Evolutionary conservation across 116 monocot species (phyloP).

Genomic region (Phalaenopsis hybrid): DNA sequence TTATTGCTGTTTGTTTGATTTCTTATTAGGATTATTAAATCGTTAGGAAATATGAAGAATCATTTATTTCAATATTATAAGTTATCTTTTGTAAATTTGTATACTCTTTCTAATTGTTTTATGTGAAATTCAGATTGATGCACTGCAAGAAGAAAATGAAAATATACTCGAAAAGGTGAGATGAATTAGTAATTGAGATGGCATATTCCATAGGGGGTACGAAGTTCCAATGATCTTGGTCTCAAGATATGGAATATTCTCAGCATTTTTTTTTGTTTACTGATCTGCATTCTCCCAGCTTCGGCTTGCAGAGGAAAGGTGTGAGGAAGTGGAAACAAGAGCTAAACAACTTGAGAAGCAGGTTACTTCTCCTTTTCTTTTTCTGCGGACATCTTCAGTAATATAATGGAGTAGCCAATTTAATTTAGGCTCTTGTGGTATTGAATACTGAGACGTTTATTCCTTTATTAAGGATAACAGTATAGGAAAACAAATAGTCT

Average conservation of each 20-base stretch:
- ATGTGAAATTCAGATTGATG: slow-evolving; percentile 35
- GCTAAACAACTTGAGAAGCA: slow-evolving; percentile 38
- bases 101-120: background rate
- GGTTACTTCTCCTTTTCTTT: slow-evolving; percentile 16
- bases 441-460: background rate
- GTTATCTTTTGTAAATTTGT: background rate
- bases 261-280: background rate
- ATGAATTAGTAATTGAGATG: slow-evolving; percentile 8
- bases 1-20: background rate
- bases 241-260: background rate
- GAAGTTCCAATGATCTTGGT: background rate
- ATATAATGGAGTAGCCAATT: background rate
- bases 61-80: background rate
- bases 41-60: background rate
- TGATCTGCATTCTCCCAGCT: slow-evolving; percentile 27
- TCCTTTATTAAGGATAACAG: background rate
- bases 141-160: slow-evolving; percentile 47
- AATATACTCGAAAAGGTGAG: slow-evolving; percentile 46
- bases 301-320: slow-evolving; percentile 49
- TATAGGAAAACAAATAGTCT: background rate
- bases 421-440: background rate
- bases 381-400: background rate
- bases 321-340: slow-evolving; percentile 34
- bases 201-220: background rate
- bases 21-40: background rate